Evolutionary conservation across 2,329 filamentous ascomycete species (phyloP).

Genomic region (Ophiostoma sp.): DNA sequence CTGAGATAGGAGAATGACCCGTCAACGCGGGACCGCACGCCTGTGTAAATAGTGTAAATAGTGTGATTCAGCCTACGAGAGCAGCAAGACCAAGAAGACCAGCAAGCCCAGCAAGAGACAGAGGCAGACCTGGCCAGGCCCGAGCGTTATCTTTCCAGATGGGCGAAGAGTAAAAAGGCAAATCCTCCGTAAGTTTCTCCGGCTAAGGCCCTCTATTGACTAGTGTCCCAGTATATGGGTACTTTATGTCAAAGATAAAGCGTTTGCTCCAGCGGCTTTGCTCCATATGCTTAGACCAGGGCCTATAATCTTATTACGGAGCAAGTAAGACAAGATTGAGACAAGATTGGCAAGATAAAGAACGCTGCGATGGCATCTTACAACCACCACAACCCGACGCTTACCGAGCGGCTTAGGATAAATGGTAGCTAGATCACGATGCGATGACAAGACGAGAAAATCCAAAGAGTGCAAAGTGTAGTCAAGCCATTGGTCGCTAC

Average conservation of each 20-base stretch:
- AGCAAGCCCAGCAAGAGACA: background rate
- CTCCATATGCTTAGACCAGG: constrained; percentile 2
- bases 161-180: background rate
- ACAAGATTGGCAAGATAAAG: background rate
- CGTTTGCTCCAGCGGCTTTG: background rate
- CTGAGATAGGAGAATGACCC: background rate
- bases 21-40: background rate
- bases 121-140: background rate
- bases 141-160: background rate
- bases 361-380: background rate
- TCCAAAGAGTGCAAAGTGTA: background rate
- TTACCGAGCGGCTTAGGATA: constrained; percentile 4
- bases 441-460: background rate
- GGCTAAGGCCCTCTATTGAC: background rate
- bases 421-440: background rate
- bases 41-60: background rate
- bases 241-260: background rate
- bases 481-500: background rate
- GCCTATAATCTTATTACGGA: constrained; percentile 3
- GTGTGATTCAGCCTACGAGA: too few relatives aligned
- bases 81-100: background rate
- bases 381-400: background rate
- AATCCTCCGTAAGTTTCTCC: background rate
- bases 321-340: constrained; percentile 2
- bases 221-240: too few relatives aligned